Evolutionary conservation across 129 eudicot genomes (phyloP).

Genomic region (Silybum marianum): DNA sequence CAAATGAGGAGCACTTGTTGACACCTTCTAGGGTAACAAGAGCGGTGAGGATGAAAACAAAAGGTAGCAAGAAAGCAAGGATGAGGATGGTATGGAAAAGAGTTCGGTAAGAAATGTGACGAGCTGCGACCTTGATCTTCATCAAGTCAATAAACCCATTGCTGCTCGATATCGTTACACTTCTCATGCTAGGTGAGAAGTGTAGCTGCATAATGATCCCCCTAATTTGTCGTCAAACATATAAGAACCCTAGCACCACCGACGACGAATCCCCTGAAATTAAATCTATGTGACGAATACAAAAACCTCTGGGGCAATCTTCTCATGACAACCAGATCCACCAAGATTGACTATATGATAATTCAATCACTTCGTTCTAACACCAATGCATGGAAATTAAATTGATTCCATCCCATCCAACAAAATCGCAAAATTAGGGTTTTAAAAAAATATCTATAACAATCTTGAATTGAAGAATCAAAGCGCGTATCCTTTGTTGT

Average conservation of each 20-base stretch:
- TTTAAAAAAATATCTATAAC: slow-evolving; percentile 7
- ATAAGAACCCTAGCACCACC: slow-evolving; percentile 38
- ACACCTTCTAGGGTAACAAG: slow-evolving; percentile 98
- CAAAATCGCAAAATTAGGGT: slow-evolving; percentile 28
- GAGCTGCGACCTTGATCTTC: slow-evolving; percentile 99
- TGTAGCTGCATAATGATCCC: slow-evolving; percentile 96
- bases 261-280: slow-evolving; percentile 13
- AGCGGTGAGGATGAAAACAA: slow-evolving; percentile 93
- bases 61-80: slow-evolving; percentile 86
- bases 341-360: slow-evolving; percentile 10
- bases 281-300: neutral
- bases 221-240: slow-evolving; percentile 30
- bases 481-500: slow-evolving; percentile 9
- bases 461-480: neutral
- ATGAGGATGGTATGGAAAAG: slow-evolving; percentile 81
- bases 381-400: slow-evolving; percentile 23
- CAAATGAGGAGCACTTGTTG: slow-evolving; percentile 96
- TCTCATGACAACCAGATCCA: slow-evolving; percentile 30
- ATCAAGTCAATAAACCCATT: slow-evolving; percentile 84
- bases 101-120: slow-evolving; percentile 87
- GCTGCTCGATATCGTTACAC: slow-evolving; percentile 90
- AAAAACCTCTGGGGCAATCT: slow-evolving; percentile 23
- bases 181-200: slow-evolving; percentile 99
- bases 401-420: neutral
- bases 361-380: slow-evolving; percentile 12